phyloP scores from a whole-genome alignment of 2,329 filamentous ascomycete genomes.

The Dactylonectria macrodidyma region DNA sequence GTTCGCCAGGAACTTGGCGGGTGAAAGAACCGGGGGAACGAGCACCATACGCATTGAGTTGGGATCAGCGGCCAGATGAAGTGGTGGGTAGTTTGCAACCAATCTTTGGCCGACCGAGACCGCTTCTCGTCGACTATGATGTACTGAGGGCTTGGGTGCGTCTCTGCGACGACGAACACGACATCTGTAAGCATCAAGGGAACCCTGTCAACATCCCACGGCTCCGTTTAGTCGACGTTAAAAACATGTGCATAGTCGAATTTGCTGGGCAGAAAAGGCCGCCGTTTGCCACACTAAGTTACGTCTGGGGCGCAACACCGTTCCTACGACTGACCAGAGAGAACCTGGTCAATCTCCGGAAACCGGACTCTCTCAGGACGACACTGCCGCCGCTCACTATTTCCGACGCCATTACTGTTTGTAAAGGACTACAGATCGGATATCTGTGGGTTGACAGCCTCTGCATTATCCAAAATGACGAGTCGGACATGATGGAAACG shows the following conservation, averaged over 20 bases:
- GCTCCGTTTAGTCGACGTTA: conserved; percentile 1
- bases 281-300: conserved; percentile 6
- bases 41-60: neutral
- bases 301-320: conserved; percentile 1
- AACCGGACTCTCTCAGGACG: neutral
- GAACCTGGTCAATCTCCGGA: neutral
- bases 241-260: conserved; percentile 2
- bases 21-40: neutral
- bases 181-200: neutral
- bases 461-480: conserved; percentile 21
- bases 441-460: conserved; percentile 18
- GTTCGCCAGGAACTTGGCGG: neutral
- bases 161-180: neutral
- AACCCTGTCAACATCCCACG: neutral
- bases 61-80: neutral
- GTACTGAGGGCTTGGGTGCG: neutral
- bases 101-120: neutral
- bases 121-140: conserved; percentile 4
- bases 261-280: neutral
- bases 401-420: conserved; percentile 7
- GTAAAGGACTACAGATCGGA: neutral
- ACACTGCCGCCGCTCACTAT: neutral
- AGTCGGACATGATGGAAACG: conserved; percentile 5
- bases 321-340: neutral
- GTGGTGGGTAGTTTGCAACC: neutral